Evolutionary conservation across 306 rosid genomes (phyloP), one percentile per base, ranked within the genome.

Genomic region (Pachyrhizus erosus): DNA sequence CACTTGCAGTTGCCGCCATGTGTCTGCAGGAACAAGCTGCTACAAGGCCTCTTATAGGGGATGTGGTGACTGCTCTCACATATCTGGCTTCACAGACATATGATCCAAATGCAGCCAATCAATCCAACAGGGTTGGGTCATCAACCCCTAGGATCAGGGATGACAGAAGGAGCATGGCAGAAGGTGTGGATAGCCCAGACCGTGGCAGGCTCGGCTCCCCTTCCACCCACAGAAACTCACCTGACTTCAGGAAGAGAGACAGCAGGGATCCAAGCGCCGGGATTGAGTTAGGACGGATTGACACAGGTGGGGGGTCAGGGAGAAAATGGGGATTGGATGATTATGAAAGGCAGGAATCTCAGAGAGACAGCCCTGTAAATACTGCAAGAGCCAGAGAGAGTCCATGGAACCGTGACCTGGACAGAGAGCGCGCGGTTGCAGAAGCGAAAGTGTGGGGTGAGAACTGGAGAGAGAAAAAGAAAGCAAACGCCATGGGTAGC

Each of bases 1-100:
- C 98, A 69, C 94, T 92, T 54, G 98, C 98, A 18, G 98, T 94
- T 87, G 98, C 98, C 62, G 98, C 98, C 61, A 94, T 94, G 98
- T 94, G 98, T 84, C 86, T 94, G 85, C 98, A 94, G 84, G 98
- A 92, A 70, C 98, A 92, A 86, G 98, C 98, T 46, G 93, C 98
- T 49, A 92, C 97, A 15, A 90, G 98, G 79, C 98, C 98, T 87
- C 93, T 94, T 24, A 94, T 94, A 0, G 97, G 98, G 70, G 98
- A 94, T 75, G 98, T 94, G 18, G 98, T 94, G 82, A 94, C 98
- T 72, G 98, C 98, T 58, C 96, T 94, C 82, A 90, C 97, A 20
- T 94, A 94, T 88, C 86, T 94, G 71, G 98, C 98, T 66, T 92
- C 98, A 34, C 98, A 94, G 83, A 87, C 93, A 40, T 94, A 87